Conservation (phyloP, 2,329 filamentous ascomycete species). For the Scleromitrula shiraiana region DNA sequence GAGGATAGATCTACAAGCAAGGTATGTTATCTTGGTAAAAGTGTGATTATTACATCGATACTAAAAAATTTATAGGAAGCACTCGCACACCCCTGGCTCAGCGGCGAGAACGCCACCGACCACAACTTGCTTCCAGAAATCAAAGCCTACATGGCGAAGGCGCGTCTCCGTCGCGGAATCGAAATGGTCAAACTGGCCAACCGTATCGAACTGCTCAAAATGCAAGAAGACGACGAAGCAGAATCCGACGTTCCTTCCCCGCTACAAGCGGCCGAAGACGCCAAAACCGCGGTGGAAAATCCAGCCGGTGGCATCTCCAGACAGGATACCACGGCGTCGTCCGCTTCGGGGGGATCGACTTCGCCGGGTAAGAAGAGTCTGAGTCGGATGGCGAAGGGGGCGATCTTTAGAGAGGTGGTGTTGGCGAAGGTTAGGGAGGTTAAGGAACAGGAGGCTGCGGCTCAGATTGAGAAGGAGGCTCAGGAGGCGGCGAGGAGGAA, state of each 20-base stretch:
- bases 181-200: slow-evolving; percentile 94
- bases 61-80: slow-evolving; percentile 50
- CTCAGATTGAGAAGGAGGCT: slow-evolving; percentile 47
- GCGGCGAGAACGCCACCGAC: slow-evolving; percentile 82
- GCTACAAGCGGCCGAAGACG: slow-evolving; percentile 45
- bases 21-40: slow-evolving; percentile 35
- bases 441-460: slow-evolving; percentile 74
- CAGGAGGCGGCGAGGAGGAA: slow-evolving; percentile 24
- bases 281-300: slow-evolving; percentile 48
- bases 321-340: slow-evolving; percentile 10
- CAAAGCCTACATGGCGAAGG: slow-evolving; percentile 85
- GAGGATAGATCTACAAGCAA: slow-evolving; percentile 69
- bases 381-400: slow-evolving; percentile 46
- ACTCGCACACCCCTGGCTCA: slow-evolving; percentile 79
- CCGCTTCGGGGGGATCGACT: slow-evolving; percentile 9
- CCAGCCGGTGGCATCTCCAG: slow-evolving; percentile 15
- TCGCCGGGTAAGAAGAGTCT: slow-evolving; percentile 33
- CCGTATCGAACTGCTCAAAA: slow-evolving; percentile 88
- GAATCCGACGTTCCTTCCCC: slow-evolving; percentile 55
- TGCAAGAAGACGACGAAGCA: slow-evolving; percentile 83
- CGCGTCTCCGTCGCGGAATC: slow-evolving; percentile 85
- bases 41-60: neutral
- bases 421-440: slow-evolving; percentile 87
- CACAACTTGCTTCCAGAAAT: slow-evolving; percentile 98
- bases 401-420: slow-evolving; percentile 92